phyloP scores from a whole-genome alignment of 164 flowering plant genomes.

The Piper longum region DNA sequence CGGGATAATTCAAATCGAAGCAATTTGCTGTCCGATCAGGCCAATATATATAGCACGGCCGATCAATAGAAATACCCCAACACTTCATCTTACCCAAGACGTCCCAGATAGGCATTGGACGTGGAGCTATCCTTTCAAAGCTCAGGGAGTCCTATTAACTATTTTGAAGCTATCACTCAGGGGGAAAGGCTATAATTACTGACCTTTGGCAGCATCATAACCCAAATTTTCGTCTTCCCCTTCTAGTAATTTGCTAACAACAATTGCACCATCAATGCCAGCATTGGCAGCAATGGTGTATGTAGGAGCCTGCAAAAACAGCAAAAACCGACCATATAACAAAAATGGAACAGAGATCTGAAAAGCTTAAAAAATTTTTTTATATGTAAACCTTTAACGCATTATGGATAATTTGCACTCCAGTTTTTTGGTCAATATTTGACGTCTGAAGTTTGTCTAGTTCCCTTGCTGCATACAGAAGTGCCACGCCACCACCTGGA shows the following conservation, averaged over 20 bases:
- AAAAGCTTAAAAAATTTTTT: constrained; percentile 1
- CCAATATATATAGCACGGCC: no score
- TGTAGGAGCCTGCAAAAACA: constrained; percentile 46
- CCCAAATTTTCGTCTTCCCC: constrained; percentile 62
- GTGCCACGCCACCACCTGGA: constrained; percentile 87
- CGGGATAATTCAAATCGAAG: no score
- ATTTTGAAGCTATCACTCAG: no score
- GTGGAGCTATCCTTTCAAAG: no score
- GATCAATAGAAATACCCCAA: no score
- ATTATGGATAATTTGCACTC: constrained; percentile 58
- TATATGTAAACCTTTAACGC: constrained; percentile 56
- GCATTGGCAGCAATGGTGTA: constrained; percentile 70
- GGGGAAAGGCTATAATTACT: constrained; percentile 1
- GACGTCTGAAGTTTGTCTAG: constrained; percentile 48
- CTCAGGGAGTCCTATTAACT: no score
- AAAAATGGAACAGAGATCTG: background rate
- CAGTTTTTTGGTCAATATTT: constrained; percentile 66
- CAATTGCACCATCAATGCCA: constrained; percentile 60
- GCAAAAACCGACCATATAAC: constrained; percentile 1
- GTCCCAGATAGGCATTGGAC: no score
- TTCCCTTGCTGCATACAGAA: constrained; percentile 59
- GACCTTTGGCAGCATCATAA: constrained; percentile 87
- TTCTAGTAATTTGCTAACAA: constrained; percentile 67
- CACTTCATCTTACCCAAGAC: no score
- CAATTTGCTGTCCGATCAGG: no score